These are phyloP conservation scores for Dactylorhiza incarnata DNA, from an alignment of 106 monocot species.

Conservation along the genomic window DNA sequence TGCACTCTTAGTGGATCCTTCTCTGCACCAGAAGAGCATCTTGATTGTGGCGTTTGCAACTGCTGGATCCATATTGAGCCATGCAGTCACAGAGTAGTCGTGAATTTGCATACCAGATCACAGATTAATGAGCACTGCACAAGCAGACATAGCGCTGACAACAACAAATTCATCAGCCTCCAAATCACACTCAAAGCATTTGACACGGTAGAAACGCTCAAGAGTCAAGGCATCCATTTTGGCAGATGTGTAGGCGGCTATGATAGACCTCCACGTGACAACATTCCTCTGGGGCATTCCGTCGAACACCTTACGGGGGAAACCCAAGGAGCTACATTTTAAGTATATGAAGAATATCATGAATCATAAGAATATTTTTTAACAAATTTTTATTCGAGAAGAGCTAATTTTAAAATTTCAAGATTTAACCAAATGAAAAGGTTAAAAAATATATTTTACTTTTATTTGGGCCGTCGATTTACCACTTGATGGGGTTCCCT, in stretches of 20 bases:
- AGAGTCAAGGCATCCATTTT: constrained; percentile 11
- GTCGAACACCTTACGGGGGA: constrained; percentile 21
- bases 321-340: constrained; percentile 8
- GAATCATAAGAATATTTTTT: no score
- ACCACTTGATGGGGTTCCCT: no score
- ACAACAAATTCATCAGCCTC: constrained; percentile 31
- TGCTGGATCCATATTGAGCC: constrained; percentile 16
- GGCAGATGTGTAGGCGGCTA: constrained; percentile 14
- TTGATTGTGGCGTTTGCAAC: constrained; percentile 30
- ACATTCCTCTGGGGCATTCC: constrained; percentile 25
- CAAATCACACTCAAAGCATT: constrained; percentile 8
- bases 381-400: no score
- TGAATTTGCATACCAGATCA: constrained; percentile 34
- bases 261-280: constrained; percentile 28
- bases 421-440: no score
- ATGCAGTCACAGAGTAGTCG: constrained; percentile 7
- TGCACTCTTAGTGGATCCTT: constrained; percentile 23
- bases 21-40: constrained; percentile 39
- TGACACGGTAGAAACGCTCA: constrained; percentile 16
- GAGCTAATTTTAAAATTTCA: no score
- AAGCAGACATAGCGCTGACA: constrained; percentile 37
- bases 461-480: no score
- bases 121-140: constrained; percentile 23
- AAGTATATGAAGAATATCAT: no score
- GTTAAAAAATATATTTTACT: no score